Evolutionary conservation across 2,329 filamentous ascomycete genomes (phyloP), one percentile per base, ranked within the genome.

Genomic region (Penicillium sp.): DNA sequence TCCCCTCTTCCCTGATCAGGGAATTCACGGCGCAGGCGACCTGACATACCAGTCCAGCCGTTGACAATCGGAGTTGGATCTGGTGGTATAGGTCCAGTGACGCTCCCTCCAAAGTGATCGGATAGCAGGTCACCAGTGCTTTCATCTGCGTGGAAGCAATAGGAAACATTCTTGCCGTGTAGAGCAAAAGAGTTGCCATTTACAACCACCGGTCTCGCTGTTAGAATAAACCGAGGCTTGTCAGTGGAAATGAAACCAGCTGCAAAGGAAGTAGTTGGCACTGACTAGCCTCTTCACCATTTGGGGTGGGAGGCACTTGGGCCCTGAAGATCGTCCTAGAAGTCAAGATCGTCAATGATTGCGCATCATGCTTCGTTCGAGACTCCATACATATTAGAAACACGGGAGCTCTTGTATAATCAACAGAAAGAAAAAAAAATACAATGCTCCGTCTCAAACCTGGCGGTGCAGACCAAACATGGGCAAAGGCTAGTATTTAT

Each of bases 1-100:
- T 89, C 87, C 14, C 86, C 86, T 8, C 86, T 81, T 1, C 87
- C 87, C 5, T 86, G 76, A 61, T 89, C 87, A 1, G 87, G 87
- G 56, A 87, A 88, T 68, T 89, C 87, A 33, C 87, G 82, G 16
- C 84, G 81, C n/a, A 82, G 70, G 45, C 84, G 85, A 14, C 81
- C 82, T 38, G 81, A 72, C 53, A 79, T 69, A 33, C 81, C 75
- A 42, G 81, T 77, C 87, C 87, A 89, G 45, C 87, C 87, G 22
- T 80, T 71, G 4, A 73, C 65, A 1, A 66, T 64, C 7, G 79
- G 58, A 0, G 60, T 71, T 3, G 65, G 69, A 38, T 80, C 76
- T 1, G 79, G 76, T 0, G 81, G 79, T 1, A 83, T 77, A n/a
- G 83, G 80, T 54, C 87, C 86, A 1, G 80, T 81, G 3, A 83